Conservation (phyloP, 1,284 basidiomycete genomes). For the Quambalaria eucalypti region DNA sequence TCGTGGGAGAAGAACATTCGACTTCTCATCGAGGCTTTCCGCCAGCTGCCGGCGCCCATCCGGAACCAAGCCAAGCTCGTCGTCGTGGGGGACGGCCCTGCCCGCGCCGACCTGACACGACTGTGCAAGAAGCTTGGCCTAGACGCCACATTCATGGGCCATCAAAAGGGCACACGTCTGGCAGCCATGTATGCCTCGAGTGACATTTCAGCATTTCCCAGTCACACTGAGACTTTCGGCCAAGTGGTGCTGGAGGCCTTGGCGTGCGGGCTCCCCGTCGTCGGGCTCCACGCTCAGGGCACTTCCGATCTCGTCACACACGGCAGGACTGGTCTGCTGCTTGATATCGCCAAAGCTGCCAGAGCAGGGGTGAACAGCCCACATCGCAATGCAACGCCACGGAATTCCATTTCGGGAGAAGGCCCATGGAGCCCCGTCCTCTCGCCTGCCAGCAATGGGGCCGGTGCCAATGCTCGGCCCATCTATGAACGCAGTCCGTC, state of each 20-base stretch:
- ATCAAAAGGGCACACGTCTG: slow-evolving; percentile 46
- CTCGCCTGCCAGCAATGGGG: not conserved
- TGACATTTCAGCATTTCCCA: slow-evolving; percentile 55
- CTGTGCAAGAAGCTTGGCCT: slow-evolving; percentile 50
- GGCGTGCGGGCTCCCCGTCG: slow-evolving; percentile 54
- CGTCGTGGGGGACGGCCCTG: slow-evolving; percentile 56
- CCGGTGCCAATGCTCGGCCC: not conserved
- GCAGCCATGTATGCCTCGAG: slow-evolving; percentile 52
- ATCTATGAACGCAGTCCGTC: not conserved
- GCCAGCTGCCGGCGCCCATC: slow-evolving; percentile 36
- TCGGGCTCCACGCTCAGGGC: slow-evolving; percentile 56
- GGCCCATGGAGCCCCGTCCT: not conserved
- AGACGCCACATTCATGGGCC: slow-evolving; percentile 54
- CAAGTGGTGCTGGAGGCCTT: slow-evolving; percentile 57
- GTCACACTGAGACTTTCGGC: slow-evolving; percentile 55
- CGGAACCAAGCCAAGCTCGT: slow-evolving; percentile 51
- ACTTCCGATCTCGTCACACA: slow-evolving; percentile 55
- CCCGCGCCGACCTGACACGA: slow-evolving; percentile 50
- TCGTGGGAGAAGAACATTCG: slow-evolving; percentile 58
- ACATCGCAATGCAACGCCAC: not conserved
- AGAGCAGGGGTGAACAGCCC: slow-evolving; percentile 6
- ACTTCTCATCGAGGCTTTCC: slow-evolving; percentile 53
- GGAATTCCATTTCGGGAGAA: not conserved
- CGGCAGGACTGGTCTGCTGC: slow-evolving; percentile 50
- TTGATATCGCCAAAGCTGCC: slow-evolving; percentile 25